Evolutionary conservation across 2,329 filamentous ascomycete species (phyloP).

Genomic region (Fusarium sp.): DNA sequence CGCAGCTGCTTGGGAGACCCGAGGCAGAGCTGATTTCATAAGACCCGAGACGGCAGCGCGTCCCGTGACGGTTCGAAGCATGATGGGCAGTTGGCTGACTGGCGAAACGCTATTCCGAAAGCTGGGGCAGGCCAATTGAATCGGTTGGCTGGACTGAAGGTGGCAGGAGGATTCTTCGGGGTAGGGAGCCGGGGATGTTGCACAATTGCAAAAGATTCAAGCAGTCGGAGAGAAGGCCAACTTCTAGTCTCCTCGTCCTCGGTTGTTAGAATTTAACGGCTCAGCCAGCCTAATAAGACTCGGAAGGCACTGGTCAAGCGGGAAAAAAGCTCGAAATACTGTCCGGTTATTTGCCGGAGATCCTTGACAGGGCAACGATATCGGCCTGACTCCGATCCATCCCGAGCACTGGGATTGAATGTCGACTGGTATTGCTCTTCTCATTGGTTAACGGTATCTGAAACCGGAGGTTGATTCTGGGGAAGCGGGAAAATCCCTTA

Average conservation of each 20-base stretch:
- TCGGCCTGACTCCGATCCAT: conserved; percentile 29
- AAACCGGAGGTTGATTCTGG: conserved; percentile 12
- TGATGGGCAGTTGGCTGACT: conserved; percentile 41
- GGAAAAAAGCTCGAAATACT: conserved; percentile 25
- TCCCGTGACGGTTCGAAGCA: conserved; percentile 48
- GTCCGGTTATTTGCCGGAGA: conserved; percentile 41
- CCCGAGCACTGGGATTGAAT: conserved; percentile 21
- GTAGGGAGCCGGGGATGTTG: conserved; percentile 13
- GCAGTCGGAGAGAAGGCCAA: conserved; percentile 27
- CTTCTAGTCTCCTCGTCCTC: conserved; percentile 21
- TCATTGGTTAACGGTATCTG: conserved; percentile 11
- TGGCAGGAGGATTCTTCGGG: conserved; percentile 9
- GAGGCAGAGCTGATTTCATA: conserved; percentile 44
- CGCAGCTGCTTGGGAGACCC: conserved; percentile 42
- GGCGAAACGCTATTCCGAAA: conserved; percentile 34
- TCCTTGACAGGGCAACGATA: conserved; percentile 21
- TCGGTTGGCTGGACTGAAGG: conserved; percentile 12
- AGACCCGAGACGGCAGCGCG: conserved; percentile 48
- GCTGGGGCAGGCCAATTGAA: conserved; percentile 35
- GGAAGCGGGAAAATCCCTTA: conserved; percentile 15
- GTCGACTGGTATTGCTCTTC: neutral
- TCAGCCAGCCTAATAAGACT: conserved; percentile 19
- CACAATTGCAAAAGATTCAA: conserved; percentile 8
- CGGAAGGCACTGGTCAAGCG: conserved; percentile 16
- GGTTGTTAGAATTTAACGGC: conserved; percentile 36